Percentiles rank a stretch among this genome's conserved stretches.
Evolutionary conservation across 1,139 yeast genomes (phyloP).

Genomic region (Suhomyces anneliseae): DNA sequence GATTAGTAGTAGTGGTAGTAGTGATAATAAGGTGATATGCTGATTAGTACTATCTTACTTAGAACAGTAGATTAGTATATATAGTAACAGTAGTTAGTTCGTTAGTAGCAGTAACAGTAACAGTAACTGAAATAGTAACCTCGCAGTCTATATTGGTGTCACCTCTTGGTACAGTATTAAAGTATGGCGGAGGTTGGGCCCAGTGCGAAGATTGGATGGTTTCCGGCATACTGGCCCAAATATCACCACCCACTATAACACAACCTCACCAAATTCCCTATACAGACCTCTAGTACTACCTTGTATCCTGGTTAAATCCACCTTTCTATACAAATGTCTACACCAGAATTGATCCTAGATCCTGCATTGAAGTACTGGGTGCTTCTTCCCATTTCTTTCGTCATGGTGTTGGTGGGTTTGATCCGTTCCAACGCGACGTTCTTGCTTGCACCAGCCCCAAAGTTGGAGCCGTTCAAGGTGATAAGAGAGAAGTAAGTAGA

Average conservation of each 20-base stretch:
- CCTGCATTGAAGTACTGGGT: constrained; percentile 90
- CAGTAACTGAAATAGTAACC: too few species aligned
- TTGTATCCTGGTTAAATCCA: not conserved
- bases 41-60: too few species aligned
- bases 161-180: not conserved
- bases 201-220: not conserved
- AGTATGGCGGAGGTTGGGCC: too few species aligned
- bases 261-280: not conserved
- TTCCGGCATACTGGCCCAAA: not conserved
- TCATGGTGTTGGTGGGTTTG: constrained; percentile 89
- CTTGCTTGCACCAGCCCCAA: constrained; percentile 59
- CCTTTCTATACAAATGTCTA: constrained; percentile 7
- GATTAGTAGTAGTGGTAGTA: not conserved
- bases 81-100: not conserved
- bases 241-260: not conserved
- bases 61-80: too few species aligned
- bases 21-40: too few species aligned
- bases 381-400: constrained; percentile 80
- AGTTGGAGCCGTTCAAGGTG: constrained; percentile 50
- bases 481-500: constrained; percentile 57
- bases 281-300: too few species aligned
- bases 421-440: constrained; percentile 68
- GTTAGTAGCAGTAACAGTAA: not conserved
- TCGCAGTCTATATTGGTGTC: not conserved
- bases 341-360: constrained; percentile 56